A percentile compares a stretch with the other conserved stretches of the same genome.
phyloP scores from a whole-genome alignment of 768 basidiomycete species.

The Mycena alexandri region DNA sequence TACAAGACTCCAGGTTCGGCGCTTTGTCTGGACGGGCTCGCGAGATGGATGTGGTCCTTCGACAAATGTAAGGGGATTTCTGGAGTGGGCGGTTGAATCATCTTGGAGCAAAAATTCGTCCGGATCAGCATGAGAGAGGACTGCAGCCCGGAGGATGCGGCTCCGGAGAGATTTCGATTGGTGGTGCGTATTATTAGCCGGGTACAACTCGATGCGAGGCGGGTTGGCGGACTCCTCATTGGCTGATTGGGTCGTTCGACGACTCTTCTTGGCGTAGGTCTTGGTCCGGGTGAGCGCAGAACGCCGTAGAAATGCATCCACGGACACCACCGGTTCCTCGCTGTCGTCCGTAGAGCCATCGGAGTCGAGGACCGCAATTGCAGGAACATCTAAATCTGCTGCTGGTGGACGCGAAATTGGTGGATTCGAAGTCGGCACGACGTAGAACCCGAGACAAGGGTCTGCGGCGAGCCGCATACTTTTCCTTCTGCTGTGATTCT shows the following conservation, averaged over 20 bases:
- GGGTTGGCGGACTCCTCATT: background rate
- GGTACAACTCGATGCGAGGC: background rate
- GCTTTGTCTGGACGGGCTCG: conserved; percentile 5
- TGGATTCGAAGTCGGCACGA: background rate
- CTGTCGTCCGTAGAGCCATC: conserved; percentile 1
- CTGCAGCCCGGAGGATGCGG: conserved; percentile 30
- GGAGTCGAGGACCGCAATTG: conserved; percentile 5
- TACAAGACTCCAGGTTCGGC: conserved; percentile 29
- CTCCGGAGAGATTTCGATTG: conserved; percentile 22
- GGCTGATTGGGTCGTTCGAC: background rate
- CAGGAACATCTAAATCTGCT: conserved; percentile 1
- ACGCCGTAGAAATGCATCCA: conserved; percentile 32
- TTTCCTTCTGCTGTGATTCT: conserved; percentile 26
- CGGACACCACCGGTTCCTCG: conserved; percentile 12
- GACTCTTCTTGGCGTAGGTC: conserved; percentile 23
- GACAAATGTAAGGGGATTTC: conserved; percentile 21
- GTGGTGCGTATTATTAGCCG: background rate
- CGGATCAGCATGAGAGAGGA: conserved; percentile 26
- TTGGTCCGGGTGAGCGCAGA: conserved; percentile 15
- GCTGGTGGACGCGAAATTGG: background rate
- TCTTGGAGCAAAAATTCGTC: conserved; percentile 18
- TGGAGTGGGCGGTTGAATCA: background rate
- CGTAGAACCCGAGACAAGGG: conserved; percentile 35
- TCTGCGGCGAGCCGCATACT: conserved; percentile 31
- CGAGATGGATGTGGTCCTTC: background rate